Evolutionary conservation across 208 protist genomes (phyloP).

Genomic region (Wallacemonas sp.): DNA sequence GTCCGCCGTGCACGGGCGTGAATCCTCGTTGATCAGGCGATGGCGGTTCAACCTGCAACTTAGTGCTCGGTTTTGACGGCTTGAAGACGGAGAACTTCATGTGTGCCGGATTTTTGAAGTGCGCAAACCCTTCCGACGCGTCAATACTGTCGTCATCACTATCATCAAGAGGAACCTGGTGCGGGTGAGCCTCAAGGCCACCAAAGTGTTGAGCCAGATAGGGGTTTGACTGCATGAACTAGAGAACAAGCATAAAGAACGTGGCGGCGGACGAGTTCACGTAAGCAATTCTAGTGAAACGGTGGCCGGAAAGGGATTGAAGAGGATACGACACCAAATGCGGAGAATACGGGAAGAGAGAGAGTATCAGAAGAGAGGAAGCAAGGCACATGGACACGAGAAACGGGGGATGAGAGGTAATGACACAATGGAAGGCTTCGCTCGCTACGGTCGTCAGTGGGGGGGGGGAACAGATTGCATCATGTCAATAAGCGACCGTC

Average conservation of each 20-base stretch:
- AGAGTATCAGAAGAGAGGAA: not conserved
- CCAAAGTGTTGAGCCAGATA: conserved; percentile 78
- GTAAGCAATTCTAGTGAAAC: not conserved
- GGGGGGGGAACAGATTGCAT: too few species aligned
- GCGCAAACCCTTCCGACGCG: conserved; percentile 45
- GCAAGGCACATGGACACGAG: not conserved
- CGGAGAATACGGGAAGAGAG: not conserved
- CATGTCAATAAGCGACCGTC: too few species aligned
- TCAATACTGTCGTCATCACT: conserved; percentile 32
- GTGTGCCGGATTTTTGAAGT: conserved; percentile 54
- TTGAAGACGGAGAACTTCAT: conserved; percentile 72
- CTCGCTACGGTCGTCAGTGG: too few species aligned
- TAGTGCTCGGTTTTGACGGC: conserved; percentile 18
- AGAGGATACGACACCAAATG: too few species aligned
- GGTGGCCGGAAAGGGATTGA: too few species aligned
- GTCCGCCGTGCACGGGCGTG: not conserved
- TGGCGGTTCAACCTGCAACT: not conserved
- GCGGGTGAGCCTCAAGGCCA: conserved; percentile 15
- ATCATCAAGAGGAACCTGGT: not conserved
- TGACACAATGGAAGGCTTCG: too few species aligned
- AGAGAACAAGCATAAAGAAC: too few species aligned
- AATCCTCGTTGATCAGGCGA: not conserved
- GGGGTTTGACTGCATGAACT: conserved; percentile 78
- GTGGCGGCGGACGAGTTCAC: not conserved
- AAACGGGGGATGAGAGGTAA: not conserved